phyloP scores from a whole-genome alignment of 306 rosid genomes.

The Pyrus pyrifolia region DNA sequence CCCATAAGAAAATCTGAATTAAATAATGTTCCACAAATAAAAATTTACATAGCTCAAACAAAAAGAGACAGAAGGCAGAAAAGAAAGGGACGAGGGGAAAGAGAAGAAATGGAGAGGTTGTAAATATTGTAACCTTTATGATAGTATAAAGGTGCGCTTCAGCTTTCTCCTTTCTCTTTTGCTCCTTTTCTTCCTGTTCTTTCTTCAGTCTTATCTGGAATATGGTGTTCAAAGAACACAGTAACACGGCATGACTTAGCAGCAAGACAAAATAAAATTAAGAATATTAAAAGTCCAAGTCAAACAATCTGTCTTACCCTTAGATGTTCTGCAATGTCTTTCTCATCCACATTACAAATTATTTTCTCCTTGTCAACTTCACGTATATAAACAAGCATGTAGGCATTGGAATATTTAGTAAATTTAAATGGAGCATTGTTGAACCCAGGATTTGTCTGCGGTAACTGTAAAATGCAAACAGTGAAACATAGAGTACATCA shows the following conservation, averaged over 20 bases:
- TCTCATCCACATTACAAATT: slow-evolving; percentile 81
- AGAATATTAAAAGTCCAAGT: background rate
- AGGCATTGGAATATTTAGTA: slow-evolving; percentile 86
- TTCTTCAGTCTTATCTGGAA: slow-evolving; percentile 72
- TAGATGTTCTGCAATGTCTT: slow-evolving; percentile 79
- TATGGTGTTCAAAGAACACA: background rate
- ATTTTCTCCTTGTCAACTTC: slow-evolving; percentile 85
- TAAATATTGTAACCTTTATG: slow-evolving; percentile 50
- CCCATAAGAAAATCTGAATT: background rate
- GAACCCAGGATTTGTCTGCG: slow-evolving; percentile 82
- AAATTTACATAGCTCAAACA: background rate
- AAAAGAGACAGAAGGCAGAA: background rate
- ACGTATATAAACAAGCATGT: slow-evolving; percentile 94
- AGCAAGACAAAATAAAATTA: background rate
- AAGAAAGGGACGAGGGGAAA: background rate
- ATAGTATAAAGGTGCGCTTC: slow-evolving; percentile 87
- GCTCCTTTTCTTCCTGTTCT: slow-evolving; percentile 86
- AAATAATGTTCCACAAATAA: slow-evolving; percentile 10
- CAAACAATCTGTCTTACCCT: slow-evolving; percentile 47
- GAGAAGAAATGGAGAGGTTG: background rate
- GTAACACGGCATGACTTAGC: background rate
- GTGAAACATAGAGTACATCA: slow-evolving; percentile 8
- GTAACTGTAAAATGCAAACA: slow-evolving; percentile 46
- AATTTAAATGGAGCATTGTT: slow-evolving; percentile 80
- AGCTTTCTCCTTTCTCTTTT: slow-evolving; percentile 74